Evolutionary conservation across 202 grass and related monocot species (phyloP).

Genomic region (Cymbopogon flexuosus): DNA sequence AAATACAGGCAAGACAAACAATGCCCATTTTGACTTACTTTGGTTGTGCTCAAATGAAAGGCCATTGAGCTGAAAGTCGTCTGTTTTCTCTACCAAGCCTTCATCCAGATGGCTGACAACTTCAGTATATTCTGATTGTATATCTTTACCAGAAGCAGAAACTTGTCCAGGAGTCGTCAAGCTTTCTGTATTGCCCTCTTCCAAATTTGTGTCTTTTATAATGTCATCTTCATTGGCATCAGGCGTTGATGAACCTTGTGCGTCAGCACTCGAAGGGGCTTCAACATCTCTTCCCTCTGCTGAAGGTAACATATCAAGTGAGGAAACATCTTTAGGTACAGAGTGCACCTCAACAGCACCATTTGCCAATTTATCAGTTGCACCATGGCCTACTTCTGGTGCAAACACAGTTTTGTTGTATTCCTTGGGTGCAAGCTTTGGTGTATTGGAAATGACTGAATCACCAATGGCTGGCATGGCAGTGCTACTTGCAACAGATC

Average conservation of each 20-base stretch:
- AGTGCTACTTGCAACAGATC: slow-evolving; percentile 29
- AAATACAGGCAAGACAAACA: background rate
- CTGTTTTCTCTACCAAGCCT: slow-evolving; percentile 20
- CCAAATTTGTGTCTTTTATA: slow-evolving; percentile 11
- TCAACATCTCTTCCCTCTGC: slow-evolving; percentile 12
- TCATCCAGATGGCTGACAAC: slow-evolving; percentile 17
- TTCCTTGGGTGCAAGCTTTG: slow-evolving; percentile 36
- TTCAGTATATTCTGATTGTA: slow-evolving; percentile 15
- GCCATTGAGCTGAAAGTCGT: slow-evolving; percentile 27
- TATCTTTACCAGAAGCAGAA: slow-evolving; percentile 34
- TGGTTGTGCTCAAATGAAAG: slow-evolving; percentile 32
- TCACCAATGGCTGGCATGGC: slow-evolving; percentile 20
- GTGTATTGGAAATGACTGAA: slow-evolving; percentile 28
- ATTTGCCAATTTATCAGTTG: slow-evolving; percentile 35
- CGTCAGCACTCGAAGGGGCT: slow-evolving; percentile 20
- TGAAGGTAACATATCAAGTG: slow-evolving; percentile 32
- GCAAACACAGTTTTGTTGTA: slow-evolving; percentile 26
- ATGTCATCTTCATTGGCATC: slow-evolving; percentile 27
- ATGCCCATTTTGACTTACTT: slow-evolving; percentile 34
- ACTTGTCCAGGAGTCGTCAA: slow-evolving; percentile 28
- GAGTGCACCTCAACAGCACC: slow-evolving; percentile 25
- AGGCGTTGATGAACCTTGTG: slow-evolving; percentile 14
- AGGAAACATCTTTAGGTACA: slow-evolving; percentile 38
- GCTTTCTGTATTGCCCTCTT: slow-evolving; percentile 22
- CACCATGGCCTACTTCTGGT: slow-evolving; percentile 33